Evolutionary conservation across 2,329 filamentous ascomycete genomes (phyloP).

Genomic region (Pochonia chlamydosporia): DNA sequence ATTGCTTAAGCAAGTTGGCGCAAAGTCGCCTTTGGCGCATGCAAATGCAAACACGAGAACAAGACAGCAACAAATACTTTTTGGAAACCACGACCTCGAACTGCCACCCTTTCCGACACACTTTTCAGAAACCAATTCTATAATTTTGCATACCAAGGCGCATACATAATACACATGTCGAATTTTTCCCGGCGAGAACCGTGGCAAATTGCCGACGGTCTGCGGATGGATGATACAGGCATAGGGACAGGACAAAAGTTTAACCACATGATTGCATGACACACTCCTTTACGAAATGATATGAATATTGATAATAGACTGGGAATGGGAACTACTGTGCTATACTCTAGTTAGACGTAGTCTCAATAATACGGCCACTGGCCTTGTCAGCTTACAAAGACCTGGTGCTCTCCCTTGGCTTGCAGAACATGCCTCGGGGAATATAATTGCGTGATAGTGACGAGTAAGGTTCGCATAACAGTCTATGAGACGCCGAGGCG

Average conservation of each 20-base stretch:
- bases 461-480: background rate
- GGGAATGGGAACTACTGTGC: background rate
- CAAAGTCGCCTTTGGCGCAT: too few relatives aligned
- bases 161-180: conserved; percentile 4
- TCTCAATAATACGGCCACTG: background rate
- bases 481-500: too few relatives aligned
- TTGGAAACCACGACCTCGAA: background rate
- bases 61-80: too few relatives aligned
- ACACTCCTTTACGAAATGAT: background rate
- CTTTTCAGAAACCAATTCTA: too few relatives aligned
- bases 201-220: too few relatives aligned
- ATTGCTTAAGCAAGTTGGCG: conserved; percentile 15
- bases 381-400: background rate
- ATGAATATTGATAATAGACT: background rate
- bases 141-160: background rate
- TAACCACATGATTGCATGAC: background rate
- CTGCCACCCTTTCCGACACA: too few relatives aligned
- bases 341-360: background rate
- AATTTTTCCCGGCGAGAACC: too few relatives aligned
- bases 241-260: background rate
- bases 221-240: background rate
- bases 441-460: background rate
- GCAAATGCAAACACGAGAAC: too few relatives aligned
- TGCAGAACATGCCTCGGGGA: background rate
- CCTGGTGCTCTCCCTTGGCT: background rate